phyloP scores from a whole-genome alignment of 163 green algal genomes.

The Chlamydomonas reinhardtii region DNA sequence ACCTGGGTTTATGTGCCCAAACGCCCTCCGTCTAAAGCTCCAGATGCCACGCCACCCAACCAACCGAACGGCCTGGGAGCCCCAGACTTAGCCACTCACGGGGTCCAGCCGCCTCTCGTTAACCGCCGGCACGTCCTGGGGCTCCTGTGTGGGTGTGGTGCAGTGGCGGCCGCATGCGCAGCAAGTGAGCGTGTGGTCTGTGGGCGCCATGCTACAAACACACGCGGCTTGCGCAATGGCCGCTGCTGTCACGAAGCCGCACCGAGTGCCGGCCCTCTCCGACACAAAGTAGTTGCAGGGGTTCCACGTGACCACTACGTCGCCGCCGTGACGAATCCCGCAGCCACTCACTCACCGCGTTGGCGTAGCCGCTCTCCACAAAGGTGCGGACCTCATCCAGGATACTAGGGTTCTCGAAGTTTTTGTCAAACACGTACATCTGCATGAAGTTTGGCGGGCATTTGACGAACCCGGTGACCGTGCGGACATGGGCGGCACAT shows the following conservation, averaged over 20 bases:
- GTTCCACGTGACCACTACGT: too few species aligned
- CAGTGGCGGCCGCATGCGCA: not conserved
- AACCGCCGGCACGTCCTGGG: constrained; percentile 1
- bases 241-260: too few species aligned
- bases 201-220: too few species aligned
- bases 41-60: not conserved
- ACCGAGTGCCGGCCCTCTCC: too few species aligned
- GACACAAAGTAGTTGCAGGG: too few species aligned
- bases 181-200: not conserved
- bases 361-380: constrained; percentile 3
- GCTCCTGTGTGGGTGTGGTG: not conserved
- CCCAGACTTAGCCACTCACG: not conserved
- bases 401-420: constrained; percentile 5
- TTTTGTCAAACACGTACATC: constrained; percentile 41
- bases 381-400: constrained; percentile 4
- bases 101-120: not conserved
- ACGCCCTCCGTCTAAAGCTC: too few species aligned
- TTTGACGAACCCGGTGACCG: too few species aligned
- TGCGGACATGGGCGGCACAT: too few species aligned
- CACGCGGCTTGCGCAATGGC: too few species aligned
- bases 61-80: too few species aligned
- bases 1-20: too few species aligned
- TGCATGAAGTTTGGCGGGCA: not conserved
- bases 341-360: not conserved
- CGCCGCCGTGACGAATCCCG: too few species aligned